These are phyloP conservation scores for Austroboletus niveus DNA, from an alignment of 1,284 basidiomycete species.

Conservation along the genomic window DNA sequence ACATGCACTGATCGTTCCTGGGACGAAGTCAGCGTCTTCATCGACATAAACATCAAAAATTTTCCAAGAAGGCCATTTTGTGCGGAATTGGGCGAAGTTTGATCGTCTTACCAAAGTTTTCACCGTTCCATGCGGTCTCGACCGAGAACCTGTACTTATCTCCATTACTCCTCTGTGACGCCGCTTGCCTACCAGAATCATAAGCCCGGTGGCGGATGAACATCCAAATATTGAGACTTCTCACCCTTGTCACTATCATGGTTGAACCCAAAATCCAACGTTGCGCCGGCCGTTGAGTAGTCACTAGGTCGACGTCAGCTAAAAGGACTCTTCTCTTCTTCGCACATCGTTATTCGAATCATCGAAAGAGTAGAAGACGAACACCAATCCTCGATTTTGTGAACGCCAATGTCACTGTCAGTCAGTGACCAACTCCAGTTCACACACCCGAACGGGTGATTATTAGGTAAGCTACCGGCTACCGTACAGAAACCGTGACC, in stretches of 20 bases:
- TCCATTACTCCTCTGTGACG: too few relatives aligned
- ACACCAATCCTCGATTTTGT: conserved; percentile 18
- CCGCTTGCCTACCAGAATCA: background rate
- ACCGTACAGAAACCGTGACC: too few relatives aligned
- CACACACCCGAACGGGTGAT: background rate
- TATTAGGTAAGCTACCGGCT: background rate
- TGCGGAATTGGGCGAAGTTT: conserved; percentile 12
- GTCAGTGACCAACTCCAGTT: background rate
- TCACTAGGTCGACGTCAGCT: conserved; percentile 6
- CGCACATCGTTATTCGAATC: conserved; percentile 21
- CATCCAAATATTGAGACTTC: conserved; percentile 2
- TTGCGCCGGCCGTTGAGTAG: background rate
- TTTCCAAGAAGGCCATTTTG: conserved; percentile 12
- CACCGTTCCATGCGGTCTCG: conserved; percentile 2
- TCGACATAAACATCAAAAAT: conserved; percentile 18
- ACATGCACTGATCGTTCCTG: conserved; percentile 22
- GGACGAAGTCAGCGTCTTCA: conserved; percentile 12
- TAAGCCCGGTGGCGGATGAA: conserved; percentile 23
- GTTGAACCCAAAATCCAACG: background rate
- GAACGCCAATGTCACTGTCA: conserved; percentile 19
- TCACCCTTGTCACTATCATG: background rate
- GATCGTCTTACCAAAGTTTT: conserved; percentile 14
- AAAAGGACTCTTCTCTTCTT: conserved; percentile 19
- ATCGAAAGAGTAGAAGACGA: conserved; percentile 13
- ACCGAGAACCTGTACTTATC: background rate